phyloP scores from a whole-genome alignment of 1,284 basidiomycete genomes.

The Neolentinus lepideus region DNA sequence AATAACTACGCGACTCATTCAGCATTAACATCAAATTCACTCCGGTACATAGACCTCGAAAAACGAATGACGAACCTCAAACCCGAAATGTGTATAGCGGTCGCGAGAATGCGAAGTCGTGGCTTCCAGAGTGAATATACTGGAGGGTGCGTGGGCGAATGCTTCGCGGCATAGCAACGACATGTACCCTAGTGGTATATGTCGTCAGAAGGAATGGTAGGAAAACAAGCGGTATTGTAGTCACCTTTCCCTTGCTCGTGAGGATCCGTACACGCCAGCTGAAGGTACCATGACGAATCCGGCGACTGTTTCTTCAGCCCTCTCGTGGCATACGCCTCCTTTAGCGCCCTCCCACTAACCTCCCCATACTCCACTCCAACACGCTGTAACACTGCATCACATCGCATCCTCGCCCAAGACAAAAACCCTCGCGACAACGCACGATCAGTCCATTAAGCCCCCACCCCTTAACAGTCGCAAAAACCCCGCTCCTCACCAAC shows the following conservation, averaged over 20 bases:
- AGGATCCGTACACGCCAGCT: constrained; percentile 1
- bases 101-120: not conserved
- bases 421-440: not conserved
- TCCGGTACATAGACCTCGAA: not conserved
- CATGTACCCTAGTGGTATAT: not conserved
- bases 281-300: not conserved
- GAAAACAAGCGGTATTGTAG: not conserved
- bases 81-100: not conserved
- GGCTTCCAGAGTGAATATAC: not conserved
- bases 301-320: not conserved
- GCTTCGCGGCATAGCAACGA: not conserved
- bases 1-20: not conserved
- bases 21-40: not conserved
- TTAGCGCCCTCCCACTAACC: not conserved
- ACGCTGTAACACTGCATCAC: not conserved
- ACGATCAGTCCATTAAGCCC: not conserved
- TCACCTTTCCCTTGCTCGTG: not conserved
- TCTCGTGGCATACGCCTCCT: not conserved
- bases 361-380: not conserved
- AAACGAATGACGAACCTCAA: constrained; percentile 3
- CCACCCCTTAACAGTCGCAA: not conserved
- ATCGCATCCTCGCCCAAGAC: too few relatives aligned
- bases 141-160: not conserved
- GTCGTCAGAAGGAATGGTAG: not conserved
- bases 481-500: not conserved